Base-by-base conservation (phyloP, 495 filamentous ascomycete genomes). In the Ramalina peruviana region DNA sequence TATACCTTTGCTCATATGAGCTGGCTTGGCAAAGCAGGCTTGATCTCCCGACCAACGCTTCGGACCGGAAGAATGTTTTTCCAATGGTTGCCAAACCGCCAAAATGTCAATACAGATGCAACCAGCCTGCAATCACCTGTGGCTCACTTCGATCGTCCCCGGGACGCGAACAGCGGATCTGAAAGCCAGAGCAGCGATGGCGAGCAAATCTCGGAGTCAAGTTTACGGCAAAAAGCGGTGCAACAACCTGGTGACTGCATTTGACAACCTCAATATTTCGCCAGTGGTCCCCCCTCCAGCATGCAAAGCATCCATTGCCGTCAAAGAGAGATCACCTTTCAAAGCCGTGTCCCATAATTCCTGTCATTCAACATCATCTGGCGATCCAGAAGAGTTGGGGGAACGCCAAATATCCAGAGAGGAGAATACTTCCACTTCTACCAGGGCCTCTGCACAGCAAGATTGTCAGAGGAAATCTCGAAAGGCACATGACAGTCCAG, bases 201-300 rank as follows among this genome's bases (percentile, higher is more conserved):
- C 10, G 19, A 54, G 1, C 9, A 42, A 49, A 37, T 36, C 38
- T 27, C 40, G 19, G 36, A 48, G 40, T n/a, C 48, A 40, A 23
- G 44, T 46, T 0, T 56, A 56, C 43, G 54, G 54, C 13, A 56
- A 53, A 36, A 53, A 46, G 50, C 48, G 27, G 36, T 38, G 37
- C 15, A 49, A 43, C 10, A 27, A 56, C 30, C 46, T 56, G 5
- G 39, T 26, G 6, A 40, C 33, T 9, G 54, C 26, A 26, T 39
- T 56, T 21, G 43, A 44, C 19, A 43, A 42, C 2, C 38, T 56
- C 16, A 17, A 30, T 9, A 15, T 56, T 10, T 38, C 20, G 0
- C 36, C 54, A 17, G 13, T 40, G 1, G 19, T 16, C 7, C 19
- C 43, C 17, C 2, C n/a, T 16, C 17, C 43, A 21, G 4, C 17